Conservation (phyloP, 1,139 yeast species). For the Debaryomyces nepalensis region DNA sequence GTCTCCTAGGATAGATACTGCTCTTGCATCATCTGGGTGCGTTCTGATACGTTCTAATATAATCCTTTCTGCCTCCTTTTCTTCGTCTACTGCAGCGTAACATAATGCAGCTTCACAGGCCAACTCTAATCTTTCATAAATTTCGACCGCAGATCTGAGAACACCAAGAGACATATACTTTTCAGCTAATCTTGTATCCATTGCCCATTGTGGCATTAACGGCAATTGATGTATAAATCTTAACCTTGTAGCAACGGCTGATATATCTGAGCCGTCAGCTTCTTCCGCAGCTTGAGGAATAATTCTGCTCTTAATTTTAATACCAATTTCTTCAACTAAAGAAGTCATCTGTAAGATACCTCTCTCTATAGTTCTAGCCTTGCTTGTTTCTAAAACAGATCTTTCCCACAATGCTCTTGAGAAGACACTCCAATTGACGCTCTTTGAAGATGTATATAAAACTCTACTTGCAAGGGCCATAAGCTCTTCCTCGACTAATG, state of each 20-base stretch:
- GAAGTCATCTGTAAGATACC: slow-evolving; percentile 94
- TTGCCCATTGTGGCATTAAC: slow-evolving; percentile 80
- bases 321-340: slow-evolving; percentile 85
- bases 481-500: slow-evolving; percentile 80
- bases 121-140: slow-evolving; percentile 79
- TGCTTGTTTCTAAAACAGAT: slow-evolving; percentile 77
- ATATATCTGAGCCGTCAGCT: slow-evolving; percentile 26
- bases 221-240: slow-evolving; percentile 77
- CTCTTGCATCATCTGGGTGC: slow-evolving; percentile 80
- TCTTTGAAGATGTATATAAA: slow-evolving; percentile 52
- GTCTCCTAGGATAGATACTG: slow-evolving; percentile 86
- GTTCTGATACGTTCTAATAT: slow-evolving; percentile 56
- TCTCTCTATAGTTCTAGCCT: slow-evolving; percentile 87
- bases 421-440: slow-evolving; percentile 77
- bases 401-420: slow-evolving; percentile 91
- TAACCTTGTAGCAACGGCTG: slow-evolving; percentile 56
- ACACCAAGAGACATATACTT: slow-evolving; percentile 87
- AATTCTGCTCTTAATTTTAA: slow-evolving; percentile 62
- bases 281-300: slow-evolving; percentile 56
- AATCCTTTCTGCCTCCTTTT: slow-evolving; percentile 64
- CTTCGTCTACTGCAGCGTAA: slow-evolving; percentile 84
- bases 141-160: slow-evolving; percentile 84
- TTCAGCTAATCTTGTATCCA: slow-evolving; percentile 85
- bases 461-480: slow-evolving; percentile 75
- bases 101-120: slow-evolving; percentile 89